Evolutionary conservation across 2,329 filamentous ascomycete genomes (phyloP), one percentile per base, ranked within the genome.

Genomic region (Cucurbitaria berberidis): DNA sequence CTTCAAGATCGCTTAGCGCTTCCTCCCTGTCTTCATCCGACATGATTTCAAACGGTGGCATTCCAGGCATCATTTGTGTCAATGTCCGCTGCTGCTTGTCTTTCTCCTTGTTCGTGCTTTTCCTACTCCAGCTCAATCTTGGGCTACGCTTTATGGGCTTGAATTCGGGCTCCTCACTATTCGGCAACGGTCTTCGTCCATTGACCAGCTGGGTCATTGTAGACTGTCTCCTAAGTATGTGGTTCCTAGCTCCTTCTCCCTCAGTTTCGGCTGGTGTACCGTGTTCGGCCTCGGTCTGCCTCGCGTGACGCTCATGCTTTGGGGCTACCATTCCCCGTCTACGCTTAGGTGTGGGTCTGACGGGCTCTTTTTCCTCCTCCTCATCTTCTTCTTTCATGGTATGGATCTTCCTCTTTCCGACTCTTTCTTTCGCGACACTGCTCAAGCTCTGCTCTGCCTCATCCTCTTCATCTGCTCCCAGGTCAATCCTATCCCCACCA

Each of bases 151-250:
- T 68, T 1, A 64, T 42, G 7, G 62, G 63, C 38, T 60, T 63
- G 34, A 70, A 73, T 2, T 60, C 54, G 1, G 65, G 70, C 41
- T 67, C 67, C 16, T 63, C 55, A 0, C 42, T 46, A 1, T 51
- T 60, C n/a, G 57, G 56, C 2, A 46, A 19, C 9, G 70, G 67
- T 30, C 46, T 55, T 5, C 69, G 58, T 10, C 69, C 69, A 39
- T 67, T 59, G 0, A 63, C 59, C 5, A 74, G 32, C 36, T 74
- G 72, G 15, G 72, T 74, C 70, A 74, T 73, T 18, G 72, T 74
- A 24, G 72, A 73, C 30, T 74, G 72, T 45, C 67, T 66, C 35
- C 60, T 63, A 11, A 65, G 36, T 16, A 52, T 62, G n/a, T 44
- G 53, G 8, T 35, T 55, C 11, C 18, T 39, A 21, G 43, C 1